Percentiles rank a stretch among this genome's conserved stretches.
Conservation (phyloP, 768 basidiomycete species). For the Boletellus sp. region DNA sequence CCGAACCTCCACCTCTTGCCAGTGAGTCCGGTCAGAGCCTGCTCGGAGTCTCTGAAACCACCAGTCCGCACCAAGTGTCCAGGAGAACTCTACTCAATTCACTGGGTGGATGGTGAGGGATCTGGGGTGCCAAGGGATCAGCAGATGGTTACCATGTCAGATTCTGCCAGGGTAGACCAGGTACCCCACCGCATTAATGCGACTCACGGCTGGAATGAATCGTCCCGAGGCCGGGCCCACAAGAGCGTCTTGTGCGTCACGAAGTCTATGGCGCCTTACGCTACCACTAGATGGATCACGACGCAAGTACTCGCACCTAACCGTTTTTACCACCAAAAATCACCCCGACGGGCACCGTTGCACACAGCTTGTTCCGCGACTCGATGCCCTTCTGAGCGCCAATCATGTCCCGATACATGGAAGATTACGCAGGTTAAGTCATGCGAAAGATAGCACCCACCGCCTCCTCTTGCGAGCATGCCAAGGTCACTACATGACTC, state of each 20-base stretch:
- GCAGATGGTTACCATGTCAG: neutral
- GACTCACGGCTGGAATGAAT: constrained; percentile 20
- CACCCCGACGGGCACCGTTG: constrained; percentile 46
- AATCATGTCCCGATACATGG: constrained; percentile 59
- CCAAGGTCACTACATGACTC: constrained; percentile 41
- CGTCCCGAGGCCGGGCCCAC: constrained; percentile 23
- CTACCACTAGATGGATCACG: too few species aligned
- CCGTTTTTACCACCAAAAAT: constrained; percentile 50
- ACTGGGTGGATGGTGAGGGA: constrained; percentile 26
- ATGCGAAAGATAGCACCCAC: constrained; percentile 35
- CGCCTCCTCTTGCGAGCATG: constrained; percentile 47
- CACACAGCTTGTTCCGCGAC: constrained; percentile 40
- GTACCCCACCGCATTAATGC: constrained; percentile 30
- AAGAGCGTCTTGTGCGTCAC: constrained; percentile 30
- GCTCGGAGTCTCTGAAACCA: neutral
- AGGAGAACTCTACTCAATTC: constrained; percentile 25
- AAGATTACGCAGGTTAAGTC: neutral
- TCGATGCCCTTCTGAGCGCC: constrained; percentile 53
- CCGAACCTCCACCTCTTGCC: neutral
- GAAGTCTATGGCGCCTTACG: constrained; percentile 21
- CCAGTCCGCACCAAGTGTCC: constrained; percentile 14
- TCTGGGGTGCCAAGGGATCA: constrained; percentile 16
- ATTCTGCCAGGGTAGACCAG: constrained; percentile 23
- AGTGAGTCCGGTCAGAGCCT: constrained; percentile 13
- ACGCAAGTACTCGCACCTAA: constrained; percentile 41